phyloP scores from a whole-genome alignment of 2,329 filamentous ascomycete species.

The Didymella exigua region DNA sequence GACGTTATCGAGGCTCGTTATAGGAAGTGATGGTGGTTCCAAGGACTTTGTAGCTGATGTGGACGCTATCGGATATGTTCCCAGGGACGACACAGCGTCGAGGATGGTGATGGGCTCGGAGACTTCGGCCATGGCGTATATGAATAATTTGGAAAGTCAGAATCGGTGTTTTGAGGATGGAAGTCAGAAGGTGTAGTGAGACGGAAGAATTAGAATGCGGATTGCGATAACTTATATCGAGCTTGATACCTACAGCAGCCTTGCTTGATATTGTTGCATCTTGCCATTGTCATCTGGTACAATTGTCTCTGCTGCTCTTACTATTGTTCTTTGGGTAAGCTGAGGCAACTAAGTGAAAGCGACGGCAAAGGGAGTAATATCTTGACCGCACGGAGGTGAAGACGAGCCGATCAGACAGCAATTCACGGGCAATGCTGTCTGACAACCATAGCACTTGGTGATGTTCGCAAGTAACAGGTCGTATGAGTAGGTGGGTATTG shows the following conservation, averaged over 20 bases:
- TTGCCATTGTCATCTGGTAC: not conserved
- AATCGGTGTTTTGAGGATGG: not conserved
- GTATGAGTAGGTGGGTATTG: constrained; percentile 5
- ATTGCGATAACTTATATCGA: not conserved
- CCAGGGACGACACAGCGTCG: not conserved
- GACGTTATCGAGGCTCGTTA: not conserved
- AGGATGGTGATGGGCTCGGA: not conserved
- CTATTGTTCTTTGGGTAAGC: not conserved
- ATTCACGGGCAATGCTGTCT: not conserved
- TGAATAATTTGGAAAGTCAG: not conserved
- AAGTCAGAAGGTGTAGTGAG: not conserved
- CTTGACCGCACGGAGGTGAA: not conserved
- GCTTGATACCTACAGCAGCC: not conserved
- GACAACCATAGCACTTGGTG: not conserved
- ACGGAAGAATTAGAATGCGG: not conserved
- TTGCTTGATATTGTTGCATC: constrained; percentile 4
- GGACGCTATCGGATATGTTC: not conserved
- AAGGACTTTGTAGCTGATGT: not conserved
- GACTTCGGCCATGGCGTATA: not conserved
- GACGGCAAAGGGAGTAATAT: not conserved
- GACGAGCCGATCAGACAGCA: not conserved
- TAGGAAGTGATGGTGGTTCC: not conserved
- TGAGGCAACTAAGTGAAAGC: not conserved
- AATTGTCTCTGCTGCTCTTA: not conserved
- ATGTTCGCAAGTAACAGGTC: not conserved